phyloP scores from a whole-genome alignment of 257 asterid genomes.

The Thymus mandschuricus region DNA sequence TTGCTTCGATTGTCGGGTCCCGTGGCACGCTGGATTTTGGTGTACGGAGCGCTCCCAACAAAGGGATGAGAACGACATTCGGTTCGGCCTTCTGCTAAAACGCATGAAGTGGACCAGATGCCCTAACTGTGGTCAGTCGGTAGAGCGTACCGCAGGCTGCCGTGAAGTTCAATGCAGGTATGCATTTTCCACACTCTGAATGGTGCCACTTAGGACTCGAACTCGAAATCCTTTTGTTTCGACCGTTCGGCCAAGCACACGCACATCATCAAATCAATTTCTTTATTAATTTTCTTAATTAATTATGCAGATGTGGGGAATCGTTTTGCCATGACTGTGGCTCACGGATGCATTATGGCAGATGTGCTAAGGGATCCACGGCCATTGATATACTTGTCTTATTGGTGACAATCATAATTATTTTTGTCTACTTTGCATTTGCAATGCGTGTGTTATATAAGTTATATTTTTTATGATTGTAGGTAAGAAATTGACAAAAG shows the following conservation, averaged over 20 bases:
- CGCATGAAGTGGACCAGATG: conserved; percentile 20
- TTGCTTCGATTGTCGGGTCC: conserved; percentile 1
- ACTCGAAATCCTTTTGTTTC: too few relatives aligned
- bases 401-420: too few relatives aligned
- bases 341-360: neutral
- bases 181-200: too few relatives aligned
- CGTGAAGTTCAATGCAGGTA: neutral
- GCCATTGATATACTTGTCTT: too few relatives aligned
- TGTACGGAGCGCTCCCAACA: neutral
- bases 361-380: neutral
- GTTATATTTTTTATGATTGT: too few relatives aligned
- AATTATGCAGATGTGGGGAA: neutral
- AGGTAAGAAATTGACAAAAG: too few relatives aligned
- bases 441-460: too few relatives aligned
- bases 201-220: too few relatives aligned
- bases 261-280: too few relatives aligned
- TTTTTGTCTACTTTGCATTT: too few relatives aligned
- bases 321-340: neutral
- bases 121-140: conserved; percentile 13
- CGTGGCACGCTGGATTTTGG: conserved; percentile 10
- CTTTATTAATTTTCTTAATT: neutral
- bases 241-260: too few relatives aligned
- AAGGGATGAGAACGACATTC: neutral
- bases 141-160: conserved; percentile 2
- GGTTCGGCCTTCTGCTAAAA: neutral